Percentiles rank a stretch among this genome's conserved stretches.
phyloP scores from a whole-genome alignment of 805 yeast species.

The Maudiozyma barnettii region DNA sequence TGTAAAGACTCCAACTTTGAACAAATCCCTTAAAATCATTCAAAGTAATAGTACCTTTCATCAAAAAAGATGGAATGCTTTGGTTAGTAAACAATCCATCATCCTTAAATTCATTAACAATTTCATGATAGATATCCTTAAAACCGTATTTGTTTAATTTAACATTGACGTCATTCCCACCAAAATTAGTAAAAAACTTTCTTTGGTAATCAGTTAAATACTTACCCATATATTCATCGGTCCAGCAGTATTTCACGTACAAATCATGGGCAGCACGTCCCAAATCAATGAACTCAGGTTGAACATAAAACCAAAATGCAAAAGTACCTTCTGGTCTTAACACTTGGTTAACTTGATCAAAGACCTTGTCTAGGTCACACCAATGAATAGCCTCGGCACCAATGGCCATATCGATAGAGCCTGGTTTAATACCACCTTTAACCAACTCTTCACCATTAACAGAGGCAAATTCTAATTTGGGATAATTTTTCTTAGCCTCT shows the following conservation, averaged over 20 bases:
- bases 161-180: slow-evolving; percentile 5
- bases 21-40: slow-evolving; percentile 42
- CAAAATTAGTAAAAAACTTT: slow-evolving; percentile 27
- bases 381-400: slow-evolving; percentile 76
- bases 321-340: slow-evolving; percentile 53
- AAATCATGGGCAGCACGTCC: slow-evolving; percentile 45
- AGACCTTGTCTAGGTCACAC: slow-evolving; percentile 47
- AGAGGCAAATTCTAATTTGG: neutral
- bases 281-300: slow-evolving; percentile 48
- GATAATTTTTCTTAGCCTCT: slow-evolving; percentile 25
- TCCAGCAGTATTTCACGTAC: slow-evolving; percentile 43
- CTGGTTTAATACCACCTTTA: slow-evolving; percentile 9
- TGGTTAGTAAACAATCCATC: neutral
- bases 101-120: neutral
- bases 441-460: slow-evolving; percentile 6
- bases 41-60: slow-evolving; percentile 33
- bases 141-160: slow-evolving; percentile 30
- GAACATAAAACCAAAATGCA: slow-evolving; percentile 66
- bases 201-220: slow-evolving; percentile 70
- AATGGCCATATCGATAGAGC: slow-evolving; percentile 45
- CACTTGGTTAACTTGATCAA: slow-evolving; percentile 39
- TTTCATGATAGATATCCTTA: slow-evolving; percentile 32
- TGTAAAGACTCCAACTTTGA: slow-evolving; percentile 59
- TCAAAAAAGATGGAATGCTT: slow-evolving; percentile 23
- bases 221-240: slow-evolving; percentile 44